Evolutionary conservation across 306 rosid species (phyloP).

Genomic region (Corylus americana): DNA sequence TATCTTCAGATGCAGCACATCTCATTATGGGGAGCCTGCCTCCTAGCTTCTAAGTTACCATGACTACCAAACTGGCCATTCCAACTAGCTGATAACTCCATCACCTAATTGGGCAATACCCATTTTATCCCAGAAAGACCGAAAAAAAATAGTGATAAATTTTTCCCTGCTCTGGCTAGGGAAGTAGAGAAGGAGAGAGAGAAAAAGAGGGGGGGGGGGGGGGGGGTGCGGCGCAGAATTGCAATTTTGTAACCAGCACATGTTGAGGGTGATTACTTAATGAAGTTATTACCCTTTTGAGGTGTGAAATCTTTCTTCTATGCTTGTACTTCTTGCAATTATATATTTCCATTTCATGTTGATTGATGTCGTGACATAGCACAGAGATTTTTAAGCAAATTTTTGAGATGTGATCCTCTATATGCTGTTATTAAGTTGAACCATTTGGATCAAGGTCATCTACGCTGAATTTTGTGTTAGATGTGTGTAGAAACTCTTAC

Average conservation of each 20-base stretch:
- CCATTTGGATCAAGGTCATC: not conserved
- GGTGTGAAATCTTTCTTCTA: not conserved
- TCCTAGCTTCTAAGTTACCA: too few species aligned
- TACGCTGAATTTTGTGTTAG: not conserved
- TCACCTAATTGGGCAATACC: too few species aligned
- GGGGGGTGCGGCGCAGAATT: not conserved
- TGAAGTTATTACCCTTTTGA: not conserved
- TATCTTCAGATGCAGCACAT: too few species aligned
- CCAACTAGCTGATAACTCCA: too few species aligned
- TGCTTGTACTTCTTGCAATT: not conserved
- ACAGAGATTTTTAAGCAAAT: not conserved
- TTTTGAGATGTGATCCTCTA: not conserved
- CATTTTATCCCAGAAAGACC: too few species aligned
- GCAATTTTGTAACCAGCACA: not conserved
- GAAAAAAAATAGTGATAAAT: too few species aligned
- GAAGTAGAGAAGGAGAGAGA: not conserved
- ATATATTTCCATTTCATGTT: not conserved
- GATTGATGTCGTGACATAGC: not conserved
- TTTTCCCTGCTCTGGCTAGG: too few species aligned
- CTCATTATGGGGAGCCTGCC: too few species aligned
- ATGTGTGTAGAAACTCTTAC: not conserved
- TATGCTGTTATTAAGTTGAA: not conserved
- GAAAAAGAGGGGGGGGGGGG: not conserved
- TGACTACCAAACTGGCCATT: too few species aligned
- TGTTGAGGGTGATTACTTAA: not conserved